A percentile compares a stretch with the other conserved stretches of the same genome.
These are phyloP conservation scores for Omphalea diandra DNA, from an alignment of 441 rosid species.

Conservation along the genomic window DNA sequence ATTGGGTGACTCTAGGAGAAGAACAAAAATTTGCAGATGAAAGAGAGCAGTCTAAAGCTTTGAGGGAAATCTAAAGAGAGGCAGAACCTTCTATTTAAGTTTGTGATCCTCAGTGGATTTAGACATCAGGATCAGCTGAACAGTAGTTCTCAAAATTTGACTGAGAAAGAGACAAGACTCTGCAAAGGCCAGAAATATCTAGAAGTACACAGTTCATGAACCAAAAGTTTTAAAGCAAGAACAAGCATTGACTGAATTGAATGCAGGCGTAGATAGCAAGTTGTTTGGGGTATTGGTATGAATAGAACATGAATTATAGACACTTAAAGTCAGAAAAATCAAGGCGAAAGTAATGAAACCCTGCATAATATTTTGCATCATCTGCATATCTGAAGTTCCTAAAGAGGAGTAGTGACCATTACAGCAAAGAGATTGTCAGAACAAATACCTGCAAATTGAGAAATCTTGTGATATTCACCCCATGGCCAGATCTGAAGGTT, in stretches of 20 bases:
- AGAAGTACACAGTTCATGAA: background rate
- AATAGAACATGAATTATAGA: background rate
- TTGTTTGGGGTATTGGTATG: background rate
- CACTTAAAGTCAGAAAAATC: background rate
- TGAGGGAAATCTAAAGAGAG: no score
- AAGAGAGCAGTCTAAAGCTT: no score
- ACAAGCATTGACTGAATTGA: background rate
- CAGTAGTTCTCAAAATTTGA: background rate
- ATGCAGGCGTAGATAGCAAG: constrained; percentile 1
- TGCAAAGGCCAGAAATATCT: background rate
- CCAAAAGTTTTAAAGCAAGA: background rate
- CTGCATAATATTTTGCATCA: background rate
- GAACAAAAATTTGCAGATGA: no score
- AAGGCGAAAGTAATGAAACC: background rate
- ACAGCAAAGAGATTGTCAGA: constrained; percentile 21
- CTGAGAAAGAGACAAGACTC: background rate
- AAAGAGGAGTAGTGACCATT: no score
- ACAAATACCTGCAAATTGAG: constrained; percentile 38
- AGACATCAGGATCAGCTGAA: constrained; percentile 1
- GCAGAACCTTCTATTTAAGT: no score
- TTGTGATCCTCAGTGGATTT: no score
- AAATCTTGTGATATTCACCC: constrained; percentile 19
- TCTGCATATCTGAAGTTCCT: background rate
- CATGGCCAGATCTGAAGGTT: constrained; percentile 23
- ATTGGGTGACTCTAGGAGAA: no score